These are phyloP conservation scores for Macrophomina tecta DNA, from an alignment of 2,329 filamentous ascomycete genomes.

Conservation along the genomic window DNA sequence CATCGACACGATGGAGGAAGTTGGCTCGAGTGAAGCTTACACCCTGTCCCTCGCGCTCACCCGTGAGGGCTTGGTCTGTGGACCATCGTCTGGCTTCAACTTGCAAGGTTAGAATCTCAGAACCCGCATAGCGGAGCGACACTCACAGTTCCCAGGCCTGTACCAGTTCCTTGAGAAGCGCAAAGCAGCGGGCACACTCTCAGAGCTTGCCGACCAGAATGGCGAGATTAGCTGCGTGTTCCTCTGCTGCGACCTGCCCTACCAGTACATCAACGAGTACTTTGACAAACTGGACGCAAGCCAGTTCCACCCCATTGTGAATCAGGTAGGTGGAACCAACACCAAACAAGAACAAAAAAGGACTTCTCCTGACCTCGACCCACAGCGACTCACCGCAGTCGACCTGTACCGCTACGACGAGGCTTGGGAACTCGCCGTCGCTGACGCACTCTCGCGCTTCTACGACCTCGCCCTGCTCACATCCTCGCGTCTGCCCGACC, in stretches of 20 bases:
- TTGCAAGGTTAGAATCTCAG: conserved; percentile 43
- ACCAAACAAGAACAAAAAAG: too few relatives aligned
- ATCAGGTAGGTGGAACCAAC: conserved; percentile 44
- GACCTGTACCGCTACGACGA: conserved; percentile 29
- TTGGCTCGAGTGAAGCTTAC: conserved; percentile 62
- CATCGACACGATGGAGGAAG: conserved; percentile 63
- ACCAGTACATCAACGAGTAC: conserved; percentile 67
- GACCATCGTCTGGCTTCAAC: conserved; percentile 67
- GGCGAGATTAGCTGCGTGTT: conserved; percentile 63
- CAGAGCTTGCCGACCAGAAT: conserved; percentile 51
- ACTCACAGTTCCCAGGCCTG: conserved; percentile 40
- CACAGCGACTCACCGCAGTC: conserved; percentile 29
- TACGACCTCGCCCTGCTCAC: conserved; percentile 3
- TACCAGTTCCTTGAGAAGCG: conserved; percentile 58
- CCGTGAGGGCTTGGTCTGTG: conserved; percentile 64
- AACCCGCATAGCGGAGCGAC: neutral
- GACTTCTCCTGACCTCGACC: conserved; percentile 32
- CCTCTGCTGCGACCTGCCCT: conserved; percentile 67
- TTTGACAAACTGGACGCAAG: conserved; percentile 60
- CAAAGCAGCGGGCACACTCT: conserved; percentile 54
- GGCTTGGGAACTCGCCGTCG: conserved; percentile 17
- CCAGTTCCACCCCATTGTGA: conserved; percentile 58
- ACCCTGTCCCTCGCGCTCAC: conserved; percentile 60
- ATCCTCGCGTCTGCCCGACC: neutral
- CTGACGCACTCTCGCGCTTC: conserved; percentile 33